These are phyloP conservation scores for Pestalotiopsis sp. DNA, from an alignment of 2,329 filamentous ascomycete species.

Conservation along the genomic window DNA sequence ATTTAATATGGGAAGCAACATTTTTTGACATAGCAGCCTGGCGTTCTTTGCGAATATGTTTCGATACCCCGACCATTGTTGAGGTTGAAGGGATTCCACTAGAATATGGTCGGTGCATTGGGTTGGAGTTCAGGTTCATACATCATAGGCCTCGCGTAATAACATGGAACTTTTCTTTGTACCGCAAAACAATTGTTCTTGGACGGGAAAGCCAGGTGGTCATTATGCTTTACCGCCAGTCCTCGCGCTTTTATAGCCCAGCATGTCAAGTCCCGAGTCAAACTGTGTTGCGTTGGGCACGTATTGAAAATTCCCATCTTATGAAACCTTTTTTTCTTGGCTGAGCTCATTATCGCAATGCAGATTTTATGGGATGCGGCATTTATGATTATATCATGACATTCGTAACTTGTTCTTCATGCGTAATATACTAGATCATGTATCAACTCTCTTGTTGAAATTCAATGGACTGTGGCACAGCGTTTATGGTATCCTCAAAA, in stretches of 20 bases:
- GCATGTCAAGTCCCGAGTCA: background rate
- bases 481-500: constrained; percentile 37
- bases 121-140: background rate
- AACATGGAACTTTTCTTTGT: background rate
- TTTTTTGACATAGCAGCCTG: background rate
- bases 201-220: background rate
- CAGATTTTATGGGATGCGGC: too few species aligned
- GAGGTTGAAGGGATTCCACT: background rate
- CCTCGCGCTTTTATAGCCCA: background rate
- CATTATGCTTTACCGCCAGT: background rate
- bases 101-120: background rate
- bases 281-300: background rate
- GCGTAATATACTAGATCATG: background rate
- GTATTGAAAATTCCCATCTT: background rate
- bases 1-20: constrained; percentile 22
- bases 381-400: too few species aligned
- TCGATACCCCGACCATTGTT: background rate
- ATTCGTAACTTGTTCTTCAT: too few species aligned
- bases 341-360: background rate
- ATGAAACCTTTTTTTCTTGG: background rate
- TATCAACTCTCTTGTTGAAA: too few species aligned
- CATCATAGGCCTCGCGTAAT: background rate
- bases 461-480: background rate
- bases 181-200: background rate
- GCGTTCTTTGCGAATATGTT: background rate